These are phyloP conservation scores for Cicer pinnatifidum DNA, from an alignment of 306 rosid species.

Conservation along the genomic window DNA sequence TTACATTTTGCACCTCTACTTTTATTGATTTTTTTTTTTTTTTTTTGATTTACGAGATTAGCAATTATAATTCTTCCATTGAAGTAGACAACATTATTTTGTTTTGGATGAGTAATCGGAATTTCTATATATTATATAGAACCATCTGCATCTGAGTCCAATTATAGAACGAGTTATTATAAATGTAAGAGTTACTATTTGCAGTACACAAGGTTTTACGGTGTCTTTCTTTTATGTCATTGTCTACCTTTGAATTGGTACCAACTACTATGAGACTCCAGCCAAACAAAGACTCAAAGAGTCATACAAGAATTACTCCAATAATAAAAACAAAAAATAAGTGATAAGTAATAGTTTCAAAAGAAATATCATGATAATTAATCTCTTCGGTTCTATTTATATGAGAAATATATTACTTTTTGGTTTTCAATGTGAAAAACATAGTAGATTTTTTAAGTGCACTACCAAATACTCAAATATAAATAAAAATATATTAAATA, in stretches of 20 bases:
- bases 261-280: slow-evolving; percentile 26
- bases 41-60: slow-evolving; percentile 39
- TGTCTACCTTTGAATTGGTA: slow-evolving; percentile 38
- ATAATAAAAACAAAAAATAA: slow-evolving; percentile 11
- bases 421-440: no score
- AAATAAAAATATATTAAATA: no score
- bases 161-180: slow-evolving; percentile 2
- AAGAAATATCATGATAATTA: background rate
- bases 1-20: slow-evolving; percentile 39
- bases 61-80: slow-evolving; percentile 51
- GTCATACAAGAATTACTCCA: background rate
- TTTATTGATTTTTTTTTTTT: slow-evolving; percentile 1
- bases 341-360: background rate
- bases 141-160: slow-evolving; percentile 33
- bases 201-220: slow-evolving; percentile 33
- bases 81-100: slow-evolving; percentile 51
- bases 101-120: slow-evolving; percentile 38
- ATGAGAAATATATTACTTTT: no score
- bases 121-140: background rate
- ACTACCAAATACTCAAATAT: no score
- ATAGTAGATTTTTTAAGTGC: no score
- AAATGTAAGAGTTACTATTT: slow-evolving; percentile 32
- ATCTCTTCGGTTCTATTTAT: no score
- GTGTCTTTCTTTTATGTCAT: slow-evolving; percentile 29
- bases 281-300: background rate